Percentiles rank a stretch among this genome's conserved stretches.
Evolutionary conservation across 1,139 yeast species (phyloP).

Genomic region (Kazachstania sp.): DNA sequence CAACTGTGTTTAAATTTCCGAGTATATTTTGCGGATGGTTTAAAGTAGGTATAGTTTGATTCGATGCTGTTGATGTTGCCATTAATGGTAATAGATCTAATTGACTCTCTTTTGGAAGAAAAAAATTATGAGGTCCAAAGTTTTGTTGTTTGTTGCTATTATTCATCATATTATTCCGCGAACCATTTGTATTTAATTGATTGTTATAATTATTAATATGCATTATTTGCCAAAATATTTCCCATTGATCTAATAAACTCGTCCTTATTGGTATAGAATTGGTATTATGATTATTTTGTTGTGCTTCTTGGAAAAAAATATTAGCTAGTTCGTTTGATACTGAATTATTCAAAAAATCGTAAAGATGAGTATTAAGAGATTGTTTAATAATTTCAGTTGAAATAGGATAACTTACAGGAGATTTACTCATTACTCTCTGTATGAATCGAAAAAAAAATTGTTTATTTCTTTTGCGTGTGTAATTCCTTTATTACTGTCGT

Average conservation of each 20-base stretch:
- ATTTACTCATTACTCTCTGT: too few relatives aligned
- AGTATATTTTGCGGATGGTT: neutral
- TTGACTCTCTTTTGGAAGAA: neutral
- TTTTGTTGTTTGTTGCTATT: too few relatives aligned
- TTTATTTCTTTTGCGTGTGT: too few relatives aligned
- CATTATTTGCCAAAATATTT: neutral
- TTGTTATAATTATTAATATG: neutral
- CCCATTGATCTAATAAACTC: neutral
- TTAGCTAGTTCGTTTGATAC: neutral
- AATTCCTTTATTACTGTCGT: too few relatives aligned
- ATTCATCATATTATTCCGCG: too few relatives aligned
- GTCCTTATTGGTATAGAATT: neutral
- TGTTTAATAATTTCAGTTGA: neutral
- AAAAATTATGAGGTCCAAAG: neutral
- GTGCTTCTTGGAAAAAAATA: neutral
- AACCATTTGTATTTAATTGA: neutral
- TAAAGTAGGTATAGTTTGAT: neutral
- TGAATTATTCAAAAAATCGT: conserved; percentile 67
- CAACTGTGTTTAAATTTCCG: too few relatives aligned
- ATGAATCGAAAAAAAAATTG: too few relatives aligned
- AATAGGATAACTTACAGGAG: too few relatives aligned
- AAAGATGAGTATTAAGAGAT: conserved; percentile 59
- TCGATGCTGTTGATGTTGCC: neutral
- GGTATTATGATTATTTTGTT: neutral
- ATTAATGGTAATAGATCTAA: neutral